These are phyloP conservation scores for Medicago lupulina DNA, from an alignment of 306 rosid species.

Conservation along the genomic window DNA sequence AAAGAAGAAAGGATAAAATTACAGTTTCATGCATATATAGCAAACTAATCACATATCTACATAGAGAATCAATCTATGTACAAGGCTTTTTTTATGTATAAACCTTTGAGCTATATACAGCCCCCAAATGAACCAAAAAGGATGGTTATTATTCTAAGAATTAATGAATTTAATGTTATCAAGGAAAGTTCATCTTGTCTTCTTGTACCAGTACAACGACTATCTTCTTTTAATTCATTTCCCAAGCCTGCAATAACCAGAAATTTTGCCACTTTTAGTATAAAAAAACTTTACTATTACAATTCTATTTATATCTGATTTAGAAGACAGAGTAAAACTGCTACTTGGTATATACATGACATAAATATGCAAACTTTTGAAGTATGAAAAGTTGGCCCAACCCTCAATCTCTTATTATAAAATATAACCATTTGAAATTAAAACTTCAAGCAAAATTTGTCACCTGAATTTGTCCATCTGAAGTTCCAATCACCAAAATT, in stretches of 20 bases:
- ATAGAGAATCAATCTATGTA: conserved; percentile 36
- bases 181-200: conserved; percentile 27
- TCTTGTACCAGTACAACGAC: conserved; percentile 34
- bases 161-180: conserved; percentile 41
- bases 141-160: neutral
- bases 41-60: conserved; percentile 23
- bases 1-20: neutral
- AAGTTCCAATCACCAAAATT: conserved; percentile 78
- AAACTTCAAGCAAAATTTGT: conserved; percentile 11
- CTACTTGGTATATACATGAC: neutral
- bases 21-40: neutral
- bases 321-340: neutral
- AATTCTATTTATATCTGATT: conserved; percentile 7
- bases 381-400: too few species aligned
- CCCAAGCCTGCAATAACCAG: conserved; percentile 78
- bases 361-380: neutral
- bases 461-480: conserved; percentile 90
- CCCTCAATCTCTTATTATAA: neutral
- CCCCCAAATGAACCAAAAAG: conserved; percentile 29
- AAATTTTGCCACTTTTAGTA: conserved; percentile 17
- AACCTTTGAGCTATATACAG: conserved; percentile 42
- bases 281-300: conserved; percentile 16
- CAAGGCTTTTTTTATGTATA: conserved; percentile 36
- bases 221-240: conserved; percentile 56
- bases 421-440: neutral